Evolutionary conservation across 176 grass and related monocot genomes (phyloP).

Genomic region (maize (Zea mays)): Zm-B73-REFERENCE-NAM-5.0 NC_050100.1:195427501-195428000

Average conservation of each 20-base stretch:
- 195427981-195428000: neutral
- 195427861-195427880: constrained; percentile 46
- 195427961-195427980: neutral
- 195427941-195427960: constrained; percentile 13
- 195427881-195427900: constrained; percentile 51
- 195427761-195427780: constrained; percentile 30
- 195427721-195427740: neutral
- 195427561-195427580: no score
- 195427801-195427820: constrained; percentile 10
- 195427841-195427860: constrained; percentile 6
- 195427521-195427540: no score
- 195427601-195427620: no score
- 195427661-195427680: neutral
- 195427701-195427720: neutral
- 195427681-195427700: neutral
- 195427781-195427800: constrained; percentile 33
- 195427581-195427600: no score
- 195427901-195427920: constrained; percentile 55
- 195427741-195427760: constrained; percentile 23
- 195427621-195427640: no score
- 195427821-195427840: neutral
- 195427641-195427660: neutral
- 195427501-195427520: no score
- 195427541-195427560: no score
- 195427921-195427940: neutral